These are phyloP conservation scores for Monosporascus sp. DNA, from an alignment of 2,329 filamentous ascomycete genomes.

Conservation along the genomic window DNA sequence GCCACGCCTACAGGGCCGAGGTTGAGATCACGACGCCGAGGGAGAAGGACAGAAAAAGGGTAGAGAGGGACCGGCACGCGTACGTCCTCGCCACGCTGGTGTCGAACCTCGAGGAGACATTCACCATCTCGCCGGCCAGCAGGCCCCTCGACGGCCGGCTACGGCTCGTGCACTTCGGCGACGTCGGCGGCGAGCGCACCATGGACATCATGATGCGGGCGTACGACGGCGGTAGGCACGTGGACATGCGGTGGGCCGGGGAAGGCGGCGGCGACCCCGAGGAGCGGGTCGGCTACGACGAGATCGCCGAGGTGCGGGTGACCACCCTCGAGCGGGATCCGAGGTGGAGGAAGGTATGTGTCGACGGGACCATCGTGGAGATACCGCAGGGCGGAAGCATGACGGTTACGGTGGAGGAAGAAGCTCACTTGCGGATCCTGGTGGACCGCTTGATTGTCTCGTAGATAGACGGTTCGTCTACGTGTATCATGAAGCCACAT, in stretches of 20 bases:
- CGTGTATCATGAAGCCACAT: no score
- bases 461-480: not conserved
- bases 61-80: conserved; percentile 47
- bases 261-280: conserved; percentile 24
- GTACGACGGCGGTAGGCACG: conserved; percentile 52
- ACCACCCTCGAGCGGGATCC: conserved; percentile 61
- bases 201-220: conserved; percentile 72
- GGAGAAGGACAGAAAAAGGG: conserved; percentile 11
- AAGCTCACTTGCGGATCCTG: conserved; percentile 38
- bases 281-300: conserved; percentile 61
- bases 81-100: conserved; percentile 76
- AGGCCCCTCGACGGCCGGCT: conserved; percentile 65
- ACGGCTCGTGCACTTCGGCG: conserved; percentile 69
- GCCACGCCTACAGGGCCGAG: conserved; percentile 43
- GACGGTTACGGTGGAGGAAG: conserved; percentile 49
- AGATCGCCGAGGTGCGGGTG: conserved; percentile 62
- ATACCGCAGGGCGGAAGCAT: conserved; percentile 68
- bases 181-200: conserved; percentile 56
- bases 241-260: conserved; percentile 40
- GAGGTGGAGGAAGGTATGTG: conserved; percentile 77
- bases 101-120: conserved; percentile 74
- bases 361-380: conserved; percentile 85
- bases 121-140: conserved; percentile 73
- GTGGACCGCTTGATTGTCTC: conserved; percentile 27
- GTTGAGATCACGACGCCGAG: conserved; percentile 29